These are phyloP conservation scores for Hevea brasiliensis DNA, from an alignment of 345 rosid species.

Conservation along the genomic window DNA sequence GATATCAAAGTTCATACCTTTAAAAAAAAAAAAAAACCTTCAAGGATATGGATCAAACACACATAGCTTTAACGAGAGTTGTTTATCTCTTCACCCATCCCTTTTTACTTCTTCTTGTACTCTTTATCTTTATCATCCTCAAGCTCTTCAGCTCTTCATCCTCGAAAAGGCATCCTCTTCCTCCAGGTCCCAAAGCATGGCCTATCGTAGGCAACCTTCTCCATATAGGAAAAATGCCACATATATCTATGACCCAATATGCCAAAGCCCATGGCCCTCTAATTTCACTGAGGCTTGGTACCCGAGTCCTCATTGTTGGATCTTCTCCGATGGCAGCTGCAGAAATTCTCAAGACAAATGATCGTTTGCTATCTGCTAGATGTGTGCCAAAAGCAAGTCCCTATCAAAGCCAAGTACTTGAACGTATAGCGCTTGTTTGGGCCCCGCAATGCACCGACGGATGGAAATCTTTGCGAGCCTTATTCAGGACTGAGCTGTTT, in stretches of 20 bases:
- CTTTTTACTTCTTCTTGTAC: background rate
- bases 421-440: slow-evolving; percentile 4
- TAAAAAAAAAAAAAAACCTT: too few relatives aligned
- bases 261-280: slow-evolving; percentile 7
- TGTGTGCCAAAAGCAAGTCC: background rate
- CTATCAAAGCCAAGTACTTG: background rate
- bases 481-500: slow-evolving; percentile 21
- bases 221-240: background rate
- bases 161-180: background rate
- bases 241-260: background rate
- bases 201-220: background rate
- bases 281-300: slow-evolving; percentile 20
- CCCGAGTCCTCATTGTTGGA: slow-evolving; percentile 13
- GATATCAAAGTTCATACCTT: too few relatives aligned
- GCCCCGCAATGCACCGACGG: background rate
- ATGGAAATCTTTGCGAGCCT: slow-evolving; percentile 4
- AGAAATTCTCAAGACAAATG: slow-evolving; percentile 21
- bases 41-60: too few relatives aligned
- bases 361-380: slow-evolving; percentile 16
- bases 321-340: slow-evolving; percentile 11
- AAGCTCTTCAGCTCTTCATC: background rate
- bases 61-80: too few relatives aligned
- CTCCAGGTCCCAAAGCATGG: background rate
- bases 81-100: background rate
- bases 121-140: background rate